Evolutionary conservation across 495 filamentous ascomycete genomes (phyloP).

Genomic region (Neurospora terricola): DNA sequence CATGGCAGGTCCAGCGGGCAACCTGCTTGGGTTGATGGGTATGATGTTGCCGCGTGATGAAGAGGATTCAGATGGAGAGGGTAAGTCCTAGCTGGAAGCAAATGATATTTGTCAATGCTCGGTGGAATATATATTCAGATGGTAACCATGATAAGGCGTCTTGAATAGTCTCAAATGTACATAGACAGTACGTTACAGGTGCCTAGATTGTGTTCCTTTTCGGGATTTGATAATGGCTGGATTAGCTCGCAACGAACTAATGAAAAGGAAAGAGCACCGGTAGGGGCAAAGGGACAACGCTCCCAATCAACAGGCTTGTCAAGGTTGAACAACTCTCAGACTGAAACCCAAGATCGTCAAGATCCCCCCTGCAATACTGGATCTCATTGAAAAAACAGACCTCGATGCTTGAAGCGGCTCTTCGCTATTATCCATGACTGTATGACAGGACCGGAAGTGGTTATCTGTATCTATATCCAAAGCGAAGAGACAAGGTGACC

Average conservation of each 20-base stretch:
- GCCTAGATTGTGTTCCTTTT: neutral
- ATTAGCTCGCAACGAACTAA: neutral
- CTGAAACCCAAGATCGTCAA: neutral
- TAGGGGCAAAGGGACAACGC: neutral
- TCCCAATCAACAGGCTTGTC: neutral
- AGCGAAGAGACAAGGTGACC: neutral
- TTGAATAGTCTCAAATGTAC: neutral
- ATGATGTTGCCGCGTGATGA: slow-evolving; percentile 73
- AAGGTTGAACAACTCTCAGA: neutral
- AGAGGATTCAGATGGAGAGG: slow-evolving; percentile 23
- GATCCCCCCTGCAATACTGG: neutral
- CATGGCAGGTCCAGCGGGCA: slow-evolving; percentile 73
- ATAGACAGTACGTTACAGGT: neutral
- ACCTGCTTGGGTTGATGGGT: slow-evolving; percentile 77
- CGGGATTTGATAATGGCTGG: neutral
- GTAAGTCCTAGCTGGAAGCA: neutral
- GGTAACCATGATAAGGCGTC: neutral
- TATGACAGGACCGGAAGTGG: neutral
- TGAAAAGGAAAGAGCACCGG: neutral
- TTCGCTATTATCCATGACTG: neutral
- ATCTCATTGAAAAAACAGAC: neutral
- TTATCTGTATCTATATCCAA: neutral
- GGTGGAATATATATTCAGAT: neutral
- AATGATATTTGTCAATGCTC: neutral
- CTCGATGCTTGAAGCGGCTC: neutral